Evolutionary conservation across 1,284 basidiomycete species (phyloP), one percentile per base, ranked within the genome.

Genomic region (Amylostereum areolatum): DNA sequence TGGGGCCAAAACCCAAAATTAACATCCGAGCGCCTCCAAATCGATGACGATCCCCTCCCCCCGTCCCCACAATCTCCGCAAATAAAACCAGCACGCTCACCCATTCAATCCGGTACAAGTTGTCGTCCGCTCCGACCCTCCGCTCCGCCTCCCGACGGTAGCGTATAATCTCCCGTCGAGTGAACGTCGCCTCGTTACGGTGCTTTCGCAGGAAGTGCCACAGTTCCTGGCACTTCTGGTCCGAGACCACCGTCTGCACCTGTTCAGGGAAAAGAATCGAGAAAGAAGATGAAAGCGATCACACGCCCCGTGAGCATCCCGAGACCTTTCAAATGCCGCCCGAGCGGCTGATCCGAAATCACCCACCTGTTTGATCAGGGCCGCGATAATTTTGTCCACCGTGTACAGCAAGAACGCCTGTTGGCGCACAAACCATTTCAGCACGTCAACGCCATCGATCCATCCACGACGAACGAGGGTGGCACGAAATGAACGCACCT

Each of bases 41-140:
- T n/a, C n/a, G n/a, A n/a, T n/a, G n/a, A n/a, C n/a, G n/a, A n/a
- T n/a, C n/a, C n/a, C n/a, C n/a, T n/a, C n/a, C n/a, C n/a, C n/a
- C n/a, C n/a, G n/a, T n/a, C n/a, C n/a, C n/a, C n/a, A n/a, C n/a
- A n/a, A n/a, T n/a, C n/a, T n/a, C n/a, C n/a, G n/a, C n/a, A n/a
- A n/a, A n/a, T n/a, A n/a, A n/a, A n/a, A n/a, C n/a, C n/a, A 27
- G 34, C 6, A 30, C 28, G 71, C 84, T 62, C 65, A 94, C 92
- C 89, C 92, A 97, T 75, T 94, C 89, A 37, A 98, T 73, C 54
- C 90, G 82, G 71, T 92, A 98, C 53, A 98, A 70, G 68, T 91
- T 88, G 62, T 98, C 95, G 56, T 97, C 95, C 50, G 83, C 75
- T 24, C 89, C 89, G 45, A 93, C 79, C 49, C 93, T 82, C 28